phyloP scores from a whole-genome alignment of 257 asterid species.

The Rhazya stricta region DNA sequence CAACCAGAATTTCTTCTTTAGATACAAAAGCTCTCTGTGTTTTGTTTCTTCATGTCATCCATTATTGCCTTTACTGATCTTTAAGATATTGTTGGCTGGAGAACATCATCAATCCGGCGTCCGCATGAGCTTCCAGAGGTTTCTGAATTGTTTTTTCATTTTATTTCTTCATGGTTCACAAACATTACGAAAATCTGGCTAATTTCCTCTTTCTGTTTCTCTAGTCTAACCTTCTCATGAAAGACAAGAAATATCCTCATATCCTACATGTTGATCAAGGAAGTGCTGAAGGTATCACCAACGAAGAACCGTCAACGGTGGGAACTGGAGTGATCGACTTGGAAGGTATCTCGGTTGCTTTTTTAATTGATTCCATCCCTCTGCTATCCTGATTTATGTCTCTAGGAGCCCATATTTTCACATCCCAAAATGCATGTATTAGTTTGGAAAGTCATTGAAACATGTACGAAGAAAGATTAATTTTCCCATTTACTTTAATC shows the following conservation, averaged over 20 bases:
- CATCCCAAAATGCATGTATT: background rate
- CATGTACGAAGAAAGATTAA: background rate
- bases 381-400: background rate
- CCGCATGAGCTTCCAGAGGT: conserved; percentile 82
- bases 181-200: conserved; percentile 10
- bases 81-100: conserved; percentile 92
- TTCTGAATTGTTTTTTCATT: conserved; percentile 6
- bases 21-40: background rate
- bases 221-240: conserved; percentile 58
- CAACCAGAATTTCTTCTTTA: background rate
- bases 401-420: background rate
- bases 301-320: conserved; percentile 35
- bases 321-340: conserved; percentile 57
- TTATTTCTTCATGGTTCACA: background rate
- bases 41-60: background rate
- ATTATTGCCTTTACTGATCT: conserved; percentile 42
- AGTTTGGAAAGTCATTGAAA: background rate
- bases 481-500: background rate
- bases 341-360: conserved; percentile 52
- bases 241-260: conserved; percentile 74
- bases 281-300: conserved; percentile 27
- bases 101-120: conserved; percentile 93
- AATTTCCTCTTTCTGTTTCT: conserved; percentile 20
- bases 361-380: background rate
- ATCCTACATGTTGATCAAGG: conserved; percentile 63